Evolutionary conservation across 2,329 filamentous ascomycete genomes (phyloP), one percentile per base, ranked within the genome.

Genomic region (Aspergillus aculeatus): DNA sequence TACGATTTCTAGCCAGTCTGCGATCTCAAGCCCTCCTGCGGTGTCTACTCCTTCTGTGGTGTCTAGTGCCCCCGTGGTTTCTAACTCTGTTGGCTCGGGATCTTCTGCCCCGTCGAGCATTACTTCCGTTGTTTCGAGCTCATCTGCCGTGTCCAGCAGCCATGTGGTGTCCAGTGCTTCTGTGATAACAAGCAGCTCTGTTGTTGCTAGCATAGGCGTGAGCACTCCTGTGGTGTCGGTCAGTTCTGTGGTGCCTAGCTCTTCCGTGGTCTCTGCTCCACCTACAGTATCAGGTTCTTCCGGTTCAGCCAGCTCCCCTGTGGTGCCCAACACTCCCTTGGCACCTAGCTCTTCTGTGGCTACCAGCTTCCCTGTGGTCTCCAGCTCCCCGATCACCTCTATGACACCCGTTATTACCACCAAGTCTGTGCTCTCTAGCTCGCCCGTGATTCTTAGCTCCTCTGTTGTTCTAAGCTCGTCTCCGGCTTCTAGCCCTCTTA

Each of bases 291-390:
- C 60, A 19, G 31, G 41, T 31, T 50, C 48, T 5, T 31, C 56
- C 38, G 38, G 32, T 38, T 16, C 24, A 16, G 54, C 57, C 21
- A 48, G 44, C n/a, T 55, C 41, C 12, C 23, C 47, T 14, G 35
- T 35, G 11, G 38, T 50, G n/a, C 16, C 38, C 32, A 35, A 12
- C 47, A 49, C 24, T 16, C 21, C 47, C 14, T 23, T 12, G 12
- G 11, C 47, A 2, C 60, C 64, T 4, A 64, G 52, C 59, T 55
- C 62, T 12, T 6, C 53, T 38, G 23, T 14, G 19, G 48, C 47
- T 9, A 31, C 54, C 21, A 54, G 49, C 50, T 57, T 24, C 21
- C 12, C 32, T 32, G 41, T 53, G 23, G 24, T 26, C 6, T 38
- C 32, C 9, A 54, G 58, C 50, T 54, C 54, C n/a, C 12, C 55